These are phyloP conservation scores for Candida neerlandica DNA, from an alignment of 1,139 yeast species.

Conservation along the genomic window DNA sequence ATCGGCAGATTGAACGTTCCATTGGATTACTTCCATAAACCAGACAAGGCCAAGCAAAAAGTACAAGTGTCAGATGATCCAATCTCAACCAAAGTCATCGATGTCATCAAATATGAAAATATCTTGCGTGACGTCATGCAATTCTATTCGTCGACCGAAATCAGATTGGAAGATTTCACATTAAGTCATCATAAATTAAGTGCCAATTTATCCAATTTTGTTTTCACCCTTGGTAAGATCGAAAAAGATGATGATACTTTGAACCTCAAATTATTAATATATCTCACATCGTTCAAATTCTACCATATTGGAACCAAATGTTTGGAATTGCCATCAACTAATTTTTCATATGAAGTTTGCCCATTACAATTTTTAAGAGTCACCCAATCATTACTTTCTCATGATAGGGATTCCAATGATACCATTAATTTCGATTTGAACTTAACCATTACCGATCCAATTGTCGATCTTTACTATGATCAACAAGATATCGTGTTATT, in stretches of 20 bases:
- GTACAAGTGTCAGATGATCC: background rate
- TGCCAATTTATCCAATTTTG: slow-evolving; percentile 25
- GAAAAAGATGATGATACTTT: slow-evolving; percentile 13
- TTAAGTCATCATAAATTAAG: slow-evolving; percentile 22
- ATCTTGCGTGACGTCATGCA: slow-evolving; percentile 13
- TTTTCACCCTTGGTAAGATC: slow-evolving; percentile 18
- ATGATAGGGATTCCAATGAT: slow-evolving; percentile 11
- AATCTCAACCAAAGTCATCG: background rate
- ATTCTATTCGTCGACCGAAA: slow-evolving; percentile 19
- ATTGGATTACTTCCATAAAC: slow-evolving; percentile 21
- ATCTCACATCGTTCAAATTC: slow-evolving; percentile 31
- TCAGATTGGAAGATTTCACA: slow-evolving; percentile 36
- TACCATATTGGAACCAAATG: slow-evolving; percentile 34
- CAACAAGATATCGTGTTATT: slow-evolving; percentile 28
- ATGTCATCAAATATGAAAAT: slow-evolving; percentile 12
- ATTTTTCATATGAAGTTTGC: slow-evolving; percentile 25
- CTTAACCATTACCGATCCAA: slow-evolving; percentile 34
- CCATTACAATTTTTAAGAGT: slow-evolving; percentile 21
- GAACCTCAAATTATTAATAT: slow-evolving; percentile 15
- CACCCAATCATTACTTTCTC: slow-evolving; percentile 15
- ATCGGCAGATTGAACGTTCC: slow-evolving; percentile 33
- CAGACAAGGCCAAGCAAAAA: background rate
- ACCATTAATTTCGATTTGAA: slow-evolving; percentile 22
- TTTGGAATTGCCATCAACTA: slow-evolving; percentile 41
- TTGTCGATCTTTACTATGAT: slow-evolving; percentile 42